phyloP scores from a whole-genome alignment of 495 filamentous ascomycete genomes.

The Hyaloscypha hepaticicola region DNA sequence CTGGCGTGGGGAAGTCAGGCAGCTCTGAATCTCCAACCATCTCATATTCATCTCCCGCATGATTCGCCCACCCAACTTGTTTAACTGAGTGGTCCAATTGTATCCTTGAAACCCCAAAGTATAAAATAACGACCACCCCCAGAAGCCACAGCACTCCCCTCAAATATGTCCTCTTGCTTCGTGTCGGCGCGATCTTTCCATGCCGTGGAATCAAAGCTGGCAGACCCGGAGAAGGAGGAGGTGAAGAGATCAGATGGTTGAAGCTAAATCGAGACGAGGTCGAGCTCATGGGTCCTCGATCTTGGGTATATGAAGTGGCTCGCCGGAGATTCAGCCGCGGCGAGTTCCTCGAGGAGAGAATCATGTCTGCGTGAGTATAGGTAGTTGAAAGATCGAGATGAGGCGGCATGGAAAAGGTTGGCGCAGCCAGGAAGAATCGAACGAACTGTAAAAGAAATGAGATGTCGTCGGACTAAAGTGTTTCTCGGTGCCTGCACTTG shows the following conservation, averaged over 20 bases:
- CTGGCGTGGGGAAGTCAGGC: conserved; percentile 56
- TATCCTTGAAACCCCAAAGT: conserved; percentile 30
- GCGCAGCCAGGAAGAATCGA: conserved; percentile 31
- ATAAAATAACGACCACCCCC: conserved; percentile 40
- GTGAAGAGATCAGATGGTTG: conserved; percentile 60
- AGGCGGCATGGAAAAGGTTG: conserved; percentile 44
- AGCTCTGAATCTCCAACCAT: conserved; percentile 50
- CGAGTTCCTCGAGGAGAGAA: conserved; percentile 46
- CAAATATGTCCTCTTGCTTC: conserved; percentile 47
- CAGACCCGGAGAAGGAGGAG: conserved; percentile 59
- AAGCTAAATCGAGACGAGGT: conserved; percentile 59
- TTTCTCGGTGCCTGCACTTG: conserved; percentile 24
- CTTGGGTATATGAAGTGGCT: conserved; percentile 20
- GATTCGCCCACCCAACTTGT: conserved; percentile 35
- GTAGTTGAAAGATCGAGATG: conserved; percentile 48
- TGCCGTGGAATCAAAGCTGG: conserved; percentile 63
- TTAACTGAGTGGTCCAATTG: conserved; percentile 26
- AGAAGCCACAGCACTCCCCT: conserved; percentile 44
- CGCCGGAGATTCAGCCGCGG: conserved; percentile 24
- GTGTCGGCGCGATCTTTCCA: conserved; percentile 46
- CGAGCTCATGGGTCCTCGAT: conserved; percentile 44
- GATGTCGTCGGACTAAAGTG: conserved; percentile 1
- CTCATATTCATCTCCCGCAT: conserved; percentile 42
- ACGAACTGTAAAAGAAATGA: conserved; percentile 12
- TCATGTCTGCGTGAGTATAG: conserved; percentile 46